Evolutionary conservation across 2,329 filamentous ascomycete genomes (phyloP).

Genomic region (Pezicula carpinea): DNA sequence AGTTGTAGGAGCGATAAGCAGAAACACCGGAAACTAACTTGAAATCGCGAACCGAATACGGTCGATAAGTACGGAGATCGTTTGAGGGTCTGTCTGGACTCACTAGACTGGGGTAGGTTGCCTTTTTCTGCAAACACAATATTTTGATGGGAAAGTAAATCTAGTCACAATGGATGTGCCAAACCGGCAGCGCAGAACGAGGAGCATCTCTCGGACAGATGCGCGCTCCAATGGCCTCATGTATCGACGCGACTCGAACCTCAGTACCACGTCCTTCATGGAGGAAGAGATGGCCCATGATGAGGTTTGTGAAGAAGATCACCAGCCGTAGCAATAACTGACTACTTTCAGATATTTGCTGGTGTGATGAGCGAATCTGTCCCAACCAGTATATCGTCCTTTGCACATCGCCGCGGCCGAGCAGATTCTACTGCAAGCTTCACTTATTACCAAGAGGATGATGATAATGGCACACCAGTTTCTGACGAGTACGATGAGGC

Average conservation of each 20-base stretch:
- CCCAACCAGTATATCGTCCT: constrained; percentile 90
- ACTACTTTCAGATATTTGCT: constrained; percentile 61
- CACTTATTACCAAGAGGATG: constrained; percentile 76
- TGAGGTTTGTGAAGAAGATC: constrained; percentile 52
- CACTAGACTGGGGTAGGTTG: background rate
- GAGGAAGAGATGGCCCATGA: constrained; percentile 97
- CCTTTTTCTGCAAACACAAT: too few relatives aligned
- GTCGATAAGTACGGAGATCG: too few relatives aligned
- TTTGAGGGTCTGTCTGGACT: too few relatives aligned
- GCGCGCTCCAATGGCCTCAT: constrained; percentile 33
- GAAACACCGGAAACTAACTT: too few relatives aligned
- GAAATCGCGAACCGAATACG: too few relatives aligned
- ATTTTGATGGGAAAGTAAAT: too few relatives aligned
- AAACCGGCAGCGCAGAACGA: background rate
- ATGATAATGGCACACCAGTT: constrained; percentile 46
- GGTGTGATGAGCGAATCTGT: constrained; percentile 93
- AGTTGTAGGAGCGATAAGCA: too few relatives aligned
- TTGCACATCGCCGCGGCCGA: constrained; percentile 75
- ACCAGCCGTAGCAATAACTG: constrained; percentile 4
- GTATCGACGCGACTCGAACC: constrained; percentile 65
- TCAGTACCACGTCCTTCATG: constrained; percentile 75
- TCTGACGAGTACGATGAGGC: constrained; percentile 33
- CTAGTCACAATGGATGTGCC: constrained; percentile 1
- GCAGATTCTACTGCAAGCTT: constrained; percentile 87
- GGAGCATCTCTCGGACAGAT: constrained; percentile 27